A percentile compares a stretch with the other conserved stretches of the same genome.
Evolutionary conservation across 352 stramenopile genomes (phyloP).

Genomic region (Pythium dissotocum): DNA sequence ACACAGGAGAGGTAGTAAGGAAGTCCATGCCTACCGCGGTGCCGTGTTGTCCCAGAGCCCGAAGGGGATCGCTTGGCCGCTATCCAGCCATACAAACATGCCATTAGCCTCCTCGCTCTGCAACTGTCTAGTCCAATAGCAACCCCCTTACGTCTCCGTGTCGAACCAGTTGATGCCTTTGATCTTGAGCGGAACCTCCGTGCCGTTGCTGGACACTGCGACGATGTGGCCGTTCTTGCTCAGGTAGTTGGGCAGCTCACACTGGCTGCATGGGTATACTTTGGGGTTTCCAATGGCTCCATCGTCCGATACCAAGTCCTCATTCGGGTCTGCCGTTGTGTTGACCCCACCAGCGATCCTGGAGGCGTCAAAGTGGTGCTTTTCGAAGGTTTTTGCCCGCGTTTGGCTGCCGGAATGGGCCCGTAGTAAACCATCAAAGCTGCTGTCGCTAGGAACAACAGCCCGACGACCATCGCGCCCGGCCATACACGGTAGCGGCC

Average conservation of each 20-base stretch:
- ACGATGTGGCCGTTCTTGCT: conserved; percentile 78
- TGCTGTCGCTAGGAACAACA: conserved; percentile 12
- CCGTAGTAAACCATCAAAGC: conserved; percentile 31
- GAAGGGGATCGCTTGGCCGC: conserved; percentile 50
- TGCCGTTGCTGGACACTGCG: conserved; percentile 51
- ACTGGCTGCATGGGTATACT: conserved; percentile 50
- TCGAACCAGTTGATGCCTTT: conserved; percentile 82
- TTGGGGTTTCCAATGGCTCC: conserved; percentile 73
- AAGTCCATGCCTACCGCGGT: conserved; percentile 35
- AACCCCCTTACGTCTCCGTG: conserved; percentile 56
- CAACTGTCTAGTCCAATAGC: conserved; percentile 17
- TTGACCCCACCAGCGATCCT: conserved; percentile 21
- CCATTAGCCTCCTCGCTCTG: conserved; percentile 41
- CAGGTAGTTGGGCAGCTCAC: conserved; percentile 78
- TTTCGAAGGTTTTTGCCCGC: conserved; percentile 22
- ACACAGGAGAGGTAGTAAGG: not conserved
- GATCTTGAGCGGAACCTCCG: conserved; percentile 60
- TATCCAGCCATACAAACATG: conserved; percentile 15
- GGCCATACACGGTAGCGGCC: conserved; percentile 41
- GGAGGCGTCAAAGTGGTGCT: conserved; percentile 23
- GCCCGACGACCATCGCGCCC: conserved; percentile 28
- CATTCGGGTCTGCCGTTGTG: conserved; percentile 4
- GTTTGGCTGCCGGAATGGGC: conserved; percentile 18
- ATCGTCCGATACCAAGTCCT: conserved; percentile 61
- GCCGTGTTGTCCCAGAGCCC: conserved; percentile 59